Evolutionary conservation across 225 moss, liverwort and hornwort species (phyloP).

Genomic region (Physcomitrium patens): DNA sequence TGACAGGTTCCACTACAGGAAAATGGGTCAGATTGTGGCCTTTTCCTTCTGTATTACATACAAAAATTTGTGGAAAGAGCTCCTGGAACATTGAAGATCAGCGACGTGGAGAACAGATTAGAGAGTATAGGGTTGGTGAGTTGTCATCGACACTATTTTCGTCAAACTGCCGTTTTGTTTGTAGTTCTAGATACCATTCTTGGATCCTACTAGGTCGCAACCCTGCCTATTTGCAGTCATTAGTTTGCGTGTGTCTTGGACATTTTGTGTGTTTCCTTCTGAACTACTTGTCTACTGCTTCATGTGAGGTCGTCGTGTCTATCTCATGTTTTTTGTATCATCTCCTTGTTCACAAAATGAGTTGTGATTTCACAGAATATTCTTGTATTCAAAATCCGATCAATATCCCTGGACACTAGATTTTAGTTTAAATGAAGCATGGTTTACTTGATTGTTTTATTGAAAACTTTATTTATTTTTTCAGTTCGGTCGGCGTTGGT

Average conservation of each 20-base stretch:
- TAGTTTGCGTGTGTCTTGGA: not conserved
- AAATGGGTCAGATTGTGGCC: constrained; percentile 88
- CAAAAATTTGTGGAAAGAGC: constrained; percentile 64
- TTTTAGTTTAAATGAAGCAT: constrained; percentile 2
- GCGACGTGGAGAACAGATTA: constrained; percentile 52
- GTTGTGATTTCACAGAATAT: constrained; percentile 7
- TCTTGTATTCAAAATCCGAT: constrained; percentile 1
- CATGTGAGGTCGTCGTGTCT: not conserved
- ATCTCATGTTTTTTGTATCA: constrained; percentile 5
- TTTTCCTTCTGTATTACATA: constrained; percentile 81
- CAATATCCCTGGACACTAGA: constrained; percentile 1
- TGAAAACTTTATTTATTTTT: not conserved
- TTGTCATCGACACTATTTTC: not conserved
- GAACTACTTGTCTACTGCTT: not conserved
- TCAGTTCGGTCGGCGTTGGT: constrained; percentile 86
- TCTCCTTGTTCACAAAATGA: not conserved
- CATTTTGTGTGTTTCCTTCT: not conserved
- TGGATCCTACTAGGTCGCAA: constrained; percentile 5
- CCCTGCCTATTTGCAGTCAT: constrained; percentile 14
- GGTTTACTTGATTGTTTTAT: constrained; percentile 12
- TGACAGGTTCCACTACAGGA: constrained; percentile 85
- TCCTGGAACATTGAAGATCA: constrained; percentile 49
- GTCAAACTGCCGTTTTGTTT: constrained; percentile 4
- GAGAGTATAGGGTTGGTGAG: constrained; percentile 37
- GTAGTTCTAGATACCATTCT: constrained; percentile 5